These are phyloP conservation scores for Acacia pycnantha DNA, from an alignment of 331 rosid genomes.

Conservation along the genomic window DNA sequence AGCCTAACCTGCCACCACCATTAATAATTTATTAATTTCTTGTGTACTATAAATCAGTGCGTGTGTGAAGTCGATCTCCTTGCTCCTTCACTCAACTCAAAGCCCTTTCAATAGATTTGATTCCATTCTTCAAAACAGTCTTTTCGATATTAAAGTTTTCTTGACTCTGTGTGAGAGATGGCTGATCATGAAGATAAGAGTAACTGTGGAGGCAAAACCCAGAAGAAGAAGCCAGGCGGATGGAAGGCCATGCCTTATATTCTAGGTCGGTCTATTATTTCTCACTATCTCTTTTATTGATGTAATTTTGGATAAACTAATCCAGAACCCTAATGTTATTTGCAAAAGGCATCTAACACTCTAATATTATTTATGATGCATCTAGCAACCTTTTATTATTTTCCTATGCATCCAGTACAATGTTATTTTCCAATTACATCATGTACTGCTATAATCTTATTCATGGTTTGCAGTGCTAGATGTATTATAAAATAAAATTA, in stretches of 20 bases:
- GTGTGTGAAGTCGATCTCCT: neutral
- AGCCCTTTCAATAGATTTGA: neutral
- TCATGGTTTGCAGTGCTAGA: too few species aligned
- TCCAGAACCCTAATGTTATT: neutral
- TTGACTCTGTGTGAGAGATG: neutral
- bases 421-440: too few species aligned
- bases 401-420: neutral
- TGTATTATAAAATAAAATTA: too few species aligned
- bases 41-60: neutral
- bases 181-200: neutral
- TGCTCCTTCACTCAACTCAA: neutral
- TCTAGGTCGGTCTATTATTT: conserved; percentile 51
- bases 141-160: neutral
- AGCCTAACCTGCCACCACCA: neutral
- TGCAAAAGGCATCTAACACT: too few species aligned
- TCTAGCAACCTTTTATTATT: neutral
- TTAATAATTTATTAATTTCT: neutral
- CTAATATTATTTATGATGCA: too few species aligned
- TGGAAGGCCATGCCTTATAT: conserved; percentile 87
- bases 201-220: neutral
- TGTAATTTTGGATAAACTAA: neutral
- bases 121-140: neutral
- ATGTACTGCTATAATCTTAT: too few species aligned
- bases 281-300: neutral
- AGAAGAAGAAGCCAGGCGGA: conserved; percentile 59